Evolutionary conservation across 225 moss, liverwort and hornwort species (phyloP).

Genomic region (Climacium dendroides): DNA sequence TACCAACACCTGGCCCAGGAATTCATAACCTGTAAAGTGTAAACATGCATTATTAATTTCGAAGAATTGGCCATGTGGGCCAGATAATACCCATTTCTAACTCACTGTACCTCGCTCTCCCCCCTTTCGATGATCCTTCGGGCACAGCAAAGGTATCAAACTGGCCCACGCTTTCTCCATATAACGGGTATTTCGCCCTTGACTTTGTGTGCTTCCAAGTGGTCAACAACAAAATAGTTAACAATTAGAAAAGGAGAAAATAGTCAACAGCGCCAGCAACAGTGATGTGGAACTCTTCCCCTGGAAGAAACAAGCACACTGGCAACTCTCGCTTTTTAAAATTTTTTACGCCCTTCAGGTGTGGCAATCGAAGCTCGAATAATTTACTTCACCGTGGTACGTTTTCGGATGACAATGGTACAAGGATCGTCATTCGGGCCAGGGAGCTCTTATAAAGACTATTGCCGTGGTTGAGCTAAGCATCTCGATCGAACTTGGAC

Average conservation of each 20-base stretch:
- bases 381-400: not conserved
- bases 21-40: not conserved
- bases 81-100: not conserved
- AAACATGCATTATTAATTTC: not conserved
- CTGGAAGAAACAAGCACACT: not conserved
- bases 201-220: not conserved
- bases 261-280: not conserved
- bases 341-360: not conserved
- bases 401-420: not conserved
- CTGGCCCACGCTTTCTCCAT: not conserved
- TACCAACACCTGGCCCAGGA: not conserved
- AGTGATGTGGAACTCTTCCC: not conserved
- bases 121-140: not conserved
- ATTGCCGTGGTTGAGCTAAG: not conserved
- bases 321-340: not conserved
- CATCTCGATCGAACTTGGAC: not conserved
- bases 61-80: not conserved
- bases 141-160: not conserved
- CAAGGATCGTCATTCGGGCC: not conserved
- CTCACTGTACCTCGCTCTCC: not conserved
- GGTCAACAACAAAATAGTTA: not conserved
- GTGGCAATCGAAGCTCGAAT: not conserved
- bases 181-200: not conserved
- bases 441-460: not conserved
- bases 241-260: not conserved